A percentile compares a stretch with the other conserved stretches of the same genome.
These are phyloP conservation scores for Dictyostelium brefeldianum DNA, from an alignment of 78 protist species.

Conservation along the genomic window DNA sequence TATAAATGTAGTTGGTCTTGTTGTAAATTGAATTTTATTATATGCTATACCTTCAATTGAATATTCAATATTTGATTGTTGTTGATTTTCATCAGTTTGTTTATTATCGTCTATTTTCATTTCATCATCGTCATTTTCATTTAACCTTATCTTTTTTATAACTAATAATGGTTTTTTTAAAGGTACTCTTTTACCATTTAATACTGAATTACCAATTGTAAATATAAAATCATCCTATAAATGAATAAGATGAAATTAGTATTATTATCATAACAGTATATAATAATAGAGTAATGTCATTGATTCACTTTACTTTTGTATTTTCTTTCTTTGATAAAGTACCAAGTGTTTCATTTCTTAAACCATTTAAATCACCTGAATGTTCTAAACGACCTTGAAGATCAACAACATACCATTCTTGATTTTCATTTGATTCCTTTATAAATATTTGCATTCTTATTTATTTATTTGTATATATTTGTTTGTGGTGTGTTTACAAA, in stretches of 20 bases:
- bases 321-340: slow-evolving; percentile 5
- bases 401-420: slow-evolving; percentile 23
- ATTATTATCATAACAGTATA: not conserved
- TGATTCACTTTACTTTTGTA: not conserved
- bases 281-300: too few relatives aligned
- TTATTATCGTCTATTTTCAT: not conserved
- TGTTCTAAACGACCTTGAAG: slow-evolving; percentile 32
- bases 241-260: not conserved
- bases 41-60: slow-evolving; percentile 7
- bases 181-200: slow-evolving; percentile 11
- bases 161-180: slow-evolving; percentile 43
- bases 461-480: not conserved
- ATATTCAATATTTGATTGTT: not conserved
- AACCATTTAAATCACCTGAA: not conserved
- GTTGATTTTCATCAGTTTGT: not conserved
- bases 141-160: not conserved
- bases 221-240: slow-evolving; percentile 25
- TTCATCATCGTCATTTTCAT: not conserved
- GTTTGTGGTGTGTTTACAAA: not conserved
- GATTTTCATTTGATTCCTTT: not conserved
- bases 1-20: slow-evolving; percentile 36
- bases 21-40: slow-evolving; percentile 23
- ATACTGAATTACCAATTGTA: slow-evolving; percentile 1
- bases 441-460: slow-evolving; percentile 22
- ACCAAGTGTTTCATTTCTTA: slow-evolving; percentile 4